Evolutionary conservation across 2,329 filamentous ascomycete genomes (phyloP).

Genomic region (Colletotrichum theobromicola): DNA sequence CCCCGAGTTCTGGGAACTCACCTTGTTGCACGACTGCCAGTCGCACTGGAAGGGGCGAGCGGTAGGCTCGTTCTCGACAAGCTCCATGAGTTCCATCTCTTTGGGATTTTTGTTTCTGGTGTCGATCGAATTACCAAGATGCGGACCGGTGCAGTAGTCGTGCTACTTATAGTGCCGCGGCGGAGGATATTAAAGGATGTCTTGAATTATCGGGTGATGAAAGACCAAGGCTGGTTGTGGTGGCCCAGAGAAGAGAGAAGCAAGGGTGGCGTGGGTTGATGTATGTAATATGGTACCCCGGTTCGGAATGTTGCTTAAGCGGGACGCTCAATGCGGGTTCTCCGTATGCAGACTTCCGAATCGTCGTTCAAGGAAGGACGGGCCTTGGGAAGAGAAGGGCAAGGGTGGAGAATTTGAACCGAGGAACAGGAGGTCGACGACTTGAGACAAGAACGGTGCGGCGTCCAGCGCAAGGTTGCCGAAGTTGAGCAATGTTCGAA

Average conservation of each 20-base stretch:
- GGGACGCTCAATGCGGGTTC: constrained; percentile 17
- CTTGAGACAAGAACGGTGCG: constrained; percentile 21
- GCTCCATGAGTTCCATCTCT: constrained; percentile 68
- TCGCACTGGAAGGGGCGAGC: constrained; percentile 69
- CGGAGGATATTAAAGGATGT: constrained; percentile 7
- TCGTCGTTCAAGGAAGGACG: constrained; percentile 11
- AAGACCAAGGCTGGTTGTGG: background rate
- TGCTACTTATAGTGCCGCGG: constrained; percentile 18
- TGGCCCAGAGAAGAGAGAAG: constrained; percentile 4
- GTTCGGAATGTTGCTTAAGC: constrained; percentile 16
- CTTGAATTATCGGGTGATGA: constrained; percentile 17
- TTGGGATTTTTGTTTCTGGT: constrained; percentile 26
- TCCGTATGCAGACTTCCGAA: constrained; percentile 11
- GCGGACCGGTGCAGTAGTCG: constrained; percentile 18
- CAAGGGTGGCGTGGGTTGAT: constrained; percentile 13
- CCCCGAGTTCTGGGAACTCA: constrained; percentile 35
- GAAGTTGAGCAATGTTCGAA: constrained; percentile 19
- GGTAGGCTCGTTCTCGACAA: constrained; percentile 68
- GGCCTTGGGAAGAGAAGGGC: background rate
- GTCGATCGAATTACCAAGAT: constrained; percentile 36
- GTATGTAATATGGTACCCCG: constrained; percentile 9
- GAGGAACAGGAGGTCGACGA: constrained; percentile 14
- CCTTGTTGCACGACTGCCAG: constrained; percentile 67
- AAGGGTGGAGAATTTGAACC: background rate
- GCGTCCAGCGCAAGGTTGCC: constrained; percentile 23